Conservation (phyloP, 768 basidiomycete species). For the Filobasidium wieringae region DNA sequence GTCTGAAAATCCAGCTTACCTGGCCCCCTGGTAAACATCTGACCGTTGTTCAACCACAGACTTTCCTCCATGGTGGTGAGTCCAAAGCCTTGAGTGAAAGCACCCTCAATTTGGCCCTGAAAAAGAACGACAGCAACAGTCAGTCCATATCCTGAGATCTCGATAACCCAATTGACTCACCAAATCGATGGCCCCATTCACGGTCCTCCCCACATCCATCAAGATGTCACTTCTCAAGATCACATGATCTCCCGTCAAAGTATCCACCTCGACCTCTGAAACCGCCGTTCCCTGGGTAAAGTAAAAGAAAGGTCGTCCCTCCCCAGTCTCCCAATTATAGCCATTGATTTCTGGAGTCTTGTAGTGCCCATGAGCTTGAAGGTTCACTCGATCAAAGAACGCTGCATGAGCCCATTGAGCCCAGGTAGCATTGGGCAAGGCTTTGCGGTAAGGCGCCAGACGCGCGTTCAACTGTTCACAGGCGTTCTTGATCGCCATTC, state of each 20-base stretch:
- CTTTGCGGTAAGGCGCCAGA: constrained; percentile 18
- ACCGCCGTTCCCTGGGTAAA: constrained; percentile 19
- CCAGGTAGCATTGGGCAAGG: constrained; percentile 20
- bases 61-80: constrained; percentile 23
- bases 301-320: constrained; percentile 18
- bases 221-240: constrained; percentile 16
- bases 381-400: constrained; percentile 18
- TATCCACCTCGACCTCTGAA: constrained; percentile 26
- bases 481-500: constrained; percentile 24
- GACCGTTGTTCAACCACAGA: constrained; percentile 22
- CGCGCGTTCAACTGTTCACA: constrained; percentile 24
- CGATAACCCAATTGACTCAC: not conserved
- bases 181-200: constrained; percentile 26
- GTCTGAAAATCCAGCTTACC: constrained; percentile 4
- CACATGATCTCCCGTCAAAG: constrained; percentile 22
- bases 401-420: constrained; percentile 17
- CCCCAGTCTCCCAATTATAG: constrained; percentile 17
- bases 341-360: constrained; percentile 16
- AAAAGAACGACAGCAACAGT: no score
- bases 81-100: constrained; percentile 16
- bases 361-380: constrained; percentile 16
- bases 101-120: constrained; percentile 29
- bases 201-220: constrained; percentile 22
- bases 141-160: not conserved
- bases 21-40: constrained; percentile 22